These are phyloP conservation scores for Pterocarpus santalinus DNA, from an alignment of 306 rosid genomes.

Conservation along the genomic window DNA sequence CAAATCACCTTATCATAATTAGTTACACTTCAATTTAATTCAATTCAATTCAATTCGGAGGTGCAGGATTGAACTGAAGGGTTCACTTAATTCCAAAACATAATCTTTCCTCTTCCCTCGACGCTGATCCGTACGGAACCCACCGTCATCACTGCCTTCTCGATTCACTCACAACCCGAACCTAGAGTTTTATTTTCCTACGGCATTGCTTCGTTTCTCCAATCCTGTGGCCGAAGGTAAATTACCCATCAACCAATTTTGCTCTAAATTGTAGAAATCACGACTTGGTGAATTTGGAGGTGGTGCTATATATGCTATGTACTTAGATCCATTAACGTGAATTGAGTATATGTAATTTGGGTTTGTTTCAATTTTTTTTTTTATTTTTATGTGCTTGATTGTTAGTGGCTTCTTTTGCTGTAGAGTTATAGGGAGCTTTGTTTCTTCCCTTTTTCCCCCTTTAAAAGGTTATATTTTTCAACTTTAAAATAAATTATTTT, in stretches of 20 bases:
- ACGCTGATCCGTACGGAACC: constrained; percentile 29
- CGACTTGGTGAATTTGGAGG: background rate
- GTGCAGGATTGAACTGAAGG: no score
- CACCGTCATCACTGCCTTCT: background rate
- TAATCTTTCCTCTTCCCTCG: no score
- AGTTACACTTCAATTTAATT: no score
- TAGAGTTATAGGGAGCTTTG: background rate
- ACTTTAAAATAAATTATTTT: no score
- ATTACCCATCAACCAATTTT: constrained; percentile 22
- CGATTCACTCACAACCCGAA: background rate
- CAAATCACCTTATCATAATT: no score
- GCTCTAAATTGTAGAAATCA: constrained; percentile 12
- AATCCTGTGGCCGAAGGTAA: constrained; percentile 24
- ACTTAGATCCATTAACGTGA: constrained; percentile 9
- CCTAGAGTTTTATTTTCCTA: background rate
- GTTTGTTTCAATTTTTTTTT: background rate
- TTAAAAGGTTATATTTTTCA: no score
- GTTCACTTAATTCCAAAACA: no score
- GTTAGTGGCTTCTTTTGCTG: background rate
- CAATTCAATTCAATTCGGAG: no score
- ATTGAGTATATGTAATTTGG: no score
- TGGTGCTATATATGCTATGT: background rate
- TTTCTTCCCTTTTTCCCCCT: no score
- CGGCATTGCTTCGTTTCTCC: constrained; percentile 21
- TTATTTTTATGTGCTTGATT: background rate